Percentiles rank a stretch among this genome's conserved stretches.
These are phyloP conservation scores for Coprinopsis strossmayeri DNA, from an alignment of 768 basidiomycete species.

Conservation along the genomic window DNA sequence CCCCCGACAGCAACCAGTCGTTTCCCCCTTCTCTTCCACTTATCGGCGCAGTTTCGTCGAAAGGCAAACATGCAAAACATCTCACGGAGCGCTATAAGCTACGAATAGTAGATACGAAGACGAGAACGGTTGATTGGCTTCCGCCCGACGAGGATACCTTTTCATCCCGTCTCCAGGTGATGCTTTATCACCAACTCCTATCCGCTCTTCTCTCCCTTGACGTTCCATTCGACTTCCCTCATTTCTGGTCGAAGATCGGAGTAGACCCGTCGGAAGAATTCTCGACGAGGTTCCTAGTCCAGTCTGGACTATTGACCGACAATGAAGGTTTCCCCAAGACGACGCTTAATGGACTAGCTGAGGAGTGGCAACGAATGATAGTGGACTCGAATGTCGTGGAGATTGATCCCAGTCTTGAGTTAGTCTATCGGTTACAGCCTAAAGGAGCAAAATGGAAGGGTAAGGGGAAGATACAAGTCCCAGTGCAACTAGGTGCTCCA, in stretches of 20 bases:
- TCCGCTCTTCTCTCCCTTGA: conserved; percentile 37
- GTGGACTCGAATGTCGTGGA: conserved; percentile 20
- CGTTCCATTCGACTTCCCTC: conserved; percentile 43
- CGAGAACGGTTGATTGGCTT: conserved; percentile 40
- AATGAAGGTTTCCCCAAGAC: conserved; percentile 14
- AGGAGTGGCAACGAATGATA: conserved; percentile 24
- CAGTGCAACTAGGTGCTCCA: background rate
- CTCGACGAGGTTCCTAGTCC: conserved; percentile 43
- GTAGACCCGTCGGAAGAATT: conserved; percentile 39
- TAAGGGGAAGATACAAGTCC: conserved; percentile 8
- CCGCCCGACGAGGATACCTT: conserved; percentile 55
- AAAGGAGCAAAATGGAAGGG: conserved; percentile 11
- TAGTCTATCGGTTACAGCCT: conserved; percentile 46
- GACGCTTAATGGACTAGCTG: conserved; percentile 34
- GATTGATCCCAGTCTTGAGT: conserved; percentile 35
- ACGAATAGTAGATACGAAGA: conserved; percentile 64
- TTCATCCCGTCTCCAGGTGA: conserved; percentile 62
- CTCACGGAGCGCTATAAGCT: conserved; percentile 22
- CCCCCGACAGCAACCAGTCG: too few relatives aligned
- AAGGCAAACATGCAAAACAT: background rate
- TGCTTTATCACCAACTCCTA: conserved; percentile 71
- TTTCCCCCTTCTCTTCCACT: too few relatives aligned
- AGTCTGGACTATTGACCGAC: conserved; percentile 27
- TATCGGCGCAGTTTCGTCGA: too few relatives aligned
- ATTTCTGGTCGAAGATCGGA: conserved; percentile 43